Conservation (phyloP, 805 yeast species). For the Kodamaea lidongshanica region DNA sequence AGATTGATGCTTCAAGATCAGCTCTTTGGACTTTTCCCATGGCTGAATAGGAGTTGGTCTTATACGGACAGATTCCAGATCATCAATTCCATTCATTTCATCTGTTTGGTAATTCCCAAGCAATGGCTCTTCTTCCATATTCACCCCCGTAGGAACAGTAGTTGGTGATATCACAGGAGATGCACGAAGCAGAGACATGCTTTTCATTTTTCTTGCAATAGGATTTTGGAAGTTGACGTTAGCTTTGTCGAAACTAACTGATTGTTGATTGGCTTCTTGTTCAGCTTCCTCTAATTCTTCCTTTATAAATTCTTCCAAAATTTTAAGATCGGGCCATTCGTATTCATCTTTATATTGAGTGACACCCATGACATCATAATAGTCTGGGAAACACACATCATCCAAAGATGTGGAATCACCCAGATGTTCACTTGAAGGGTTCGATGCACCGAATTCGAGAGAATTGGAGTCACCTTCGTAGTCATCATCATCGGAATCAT, state of each 20-base stretch:
- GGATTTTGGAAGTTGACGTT: slow-evolving; percentile 27
- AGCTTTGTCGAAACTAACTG: slow-evolving; percentile 13
- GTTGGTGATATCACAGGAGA: slow-evolving; percentile 3
- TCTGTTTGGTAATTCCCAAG: slow-evolving; percentile 24
- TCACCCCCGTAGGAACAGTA: background rate
- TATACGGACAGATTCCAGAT: slow-evolving; percentile 48
- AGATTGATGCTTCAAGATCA: slow-evolving; percentile 17
- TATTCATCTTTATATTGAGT: slow-evolving; percentile 23
- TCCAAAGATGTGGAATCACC: slow-evolving; percentile 70
- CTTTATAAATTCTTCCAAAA: slow-evolving; percentile 68
- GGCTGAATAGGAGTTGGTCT: slow-evolving; percentile 74
- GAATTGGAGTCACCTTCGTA: slow-evolving; percentile 16
- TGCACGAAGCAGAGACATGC: background rate
- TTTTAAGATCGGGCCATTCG: slow-evolving; percentile 79
- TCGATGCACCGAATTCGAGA: slow-evolving; percentile 46
- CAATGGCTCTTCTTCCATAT: slow-evolving; percentile 24
- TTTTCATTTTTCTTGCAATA: slow-evolving; percentile 1
- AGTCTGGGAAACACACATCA: slow-evolving; percentile 89
- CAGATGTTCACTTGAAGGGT: slow-evolving; percentile 57
- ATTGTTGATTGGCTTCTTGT: slow-evolving; percentile 18
- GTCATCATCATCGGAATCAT: slow-evolving; percentile 14
- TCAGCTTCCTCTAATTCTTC: slow-evolving; percentile 49
- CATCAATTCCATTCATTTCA: slow-evolving; percentile 24
- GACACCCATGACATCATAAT: slow-evolving; percentile 33
- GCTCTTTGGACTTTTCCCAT: slow-evolving; percentile 46